Evolutionary conservation across 768 basidiomycete species (phyloP).

Genomic region (Termitomyces sp.): DNA sequence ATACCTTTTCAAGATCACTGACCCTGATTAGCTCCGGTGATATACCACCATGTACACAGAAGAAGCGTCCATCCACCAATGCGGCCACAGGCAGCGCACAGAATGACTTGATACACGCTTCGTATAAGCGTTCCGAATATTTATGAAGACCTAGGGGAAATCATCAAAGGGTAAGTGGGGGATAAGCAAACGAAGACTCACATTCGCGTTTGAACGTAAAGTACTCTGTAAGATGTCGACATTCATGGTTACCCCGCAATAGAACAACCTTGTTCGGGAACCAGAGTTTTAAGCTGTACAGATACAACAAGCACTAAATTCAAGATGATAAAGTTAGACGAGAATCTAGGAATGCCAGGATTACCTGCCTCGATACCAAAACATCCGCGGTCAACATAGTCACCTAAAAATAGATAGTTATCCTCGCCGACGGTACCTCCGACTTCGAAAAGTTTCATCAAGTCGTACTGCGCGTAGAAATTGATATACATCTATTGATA

Average conservation of each 20-base stretch:
- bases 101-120: slow-evolving; percentile 89
- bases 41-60: slow-evolving; percentile 96
- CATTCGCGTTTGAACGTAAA: slow-evolving; percentile 98
- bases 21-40: slow-evolving; percentile 82
- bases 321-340: slow-evolving; percentile 16
- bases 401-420: slow-evolving; percentile 89
- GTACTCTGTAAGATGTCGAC: slow-evolving; percentile 93
- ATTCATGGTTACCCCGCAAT: slow-evolving; percentile 96
- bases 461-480: slow-evolving; percentile 65
- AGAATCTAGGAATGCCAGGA: slow-evolving; percentile 6
- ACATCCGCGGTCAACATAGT: slow-evolving; percentile 96
- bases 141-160: slow-evolving; percentile 72
- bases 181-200: slow-evolving; percentile 28
- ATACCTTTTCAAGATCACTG: slow-evolving; percentile 64
- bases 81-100: slow-evolving; percentile 87
- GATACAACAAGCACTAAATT: slow-evolving; percentile 77
- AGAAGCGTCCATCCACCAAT: slow-evolving; percentile 91
- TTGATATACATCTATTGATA: not conserved
- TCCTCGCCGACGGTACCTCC: slow-evolving; percentile 83
- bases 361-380: slow-evolving; percentile 60
- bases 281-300: slow-evolving; percentile 90
- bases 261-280: slow-evolving; percentile 79
- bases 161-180: not conserved
- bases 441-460: slow-evolving; percentile 97
- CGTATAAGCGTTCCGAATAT: slow-evolving; percentile 81